phyloP scores from a whole-genome alignment of 2,329 filamentous ascomycete genomes.

The Aspergillus sp. region DNA sequence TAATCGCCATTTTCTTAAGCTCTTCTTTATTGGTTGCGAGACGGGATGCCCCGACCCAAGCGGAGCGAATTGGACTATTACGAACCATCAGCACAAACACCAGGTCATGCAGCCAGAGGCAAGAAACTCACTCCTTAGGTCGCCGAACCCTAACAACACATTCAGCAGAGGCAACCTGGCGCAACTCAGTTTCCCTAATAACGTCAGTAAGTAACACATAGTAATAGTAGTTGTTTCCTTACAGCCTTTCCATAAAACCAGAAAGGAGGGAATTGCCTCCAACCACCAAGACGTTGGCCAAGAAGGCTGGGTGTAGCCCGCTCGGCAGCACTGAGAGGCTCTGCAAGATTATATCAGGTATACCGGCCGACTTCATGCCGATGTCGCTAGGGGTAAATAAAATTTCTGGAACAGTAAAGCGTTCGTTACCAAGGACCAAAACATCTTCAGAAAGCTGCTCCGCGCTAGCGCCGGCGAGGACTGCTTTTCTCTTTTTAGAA shows the following conservation, averaged over 20 bases:
- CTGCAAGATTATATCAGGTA: slow-evolving; percentile 80
- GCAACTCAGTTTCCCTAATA: slow-evolving; percentile 63
- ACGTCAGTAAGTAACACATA: slow-evolving; percentile 20
- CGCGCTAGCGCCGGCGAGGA: slow-evolving; percentile 49
- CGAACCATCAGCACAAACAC: slow-evolving; percentile 11
- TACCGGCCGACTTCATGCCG: slow-evolving; percentile 77
- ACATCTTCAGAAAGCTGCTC: slow-evolving; percentile 68
- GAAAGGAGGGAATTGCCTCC: slow-evolving; percentile 80
- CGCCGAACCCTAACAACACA: slow-evolving; percentile 73
- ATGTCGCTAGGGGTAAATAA: slow-evolving; percentile 85
- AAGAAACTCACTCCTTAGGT: slow-evolving; percentile 56
- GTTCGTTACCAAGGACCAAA: slow-evolving; percentile 84
- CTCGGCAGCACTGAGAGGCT: slow-evolving; percentile 72
- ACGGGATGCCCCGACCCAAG: slow-evolving; percentile 81
- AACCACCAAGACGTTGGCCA: slow-evolving; percentile 85
- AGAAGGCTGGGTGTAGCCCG: slow-evolving; percentile 77
- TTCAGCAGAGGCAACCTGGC: slow-evolving; percentile 70
- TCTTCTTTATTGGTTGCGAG: slow-evolving; percentile 68
- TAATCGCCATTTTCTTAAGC: slow-evolving; percentile 70
- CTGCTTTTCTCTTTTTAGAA: slow-evolving; percentile 50
- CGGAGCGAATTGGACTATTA: slow-evolving; percentile 67
- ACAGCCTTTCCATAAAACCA: slow-evolving; percentile 78
- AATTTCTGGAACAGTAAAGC: slow-evolving; percentile 86
- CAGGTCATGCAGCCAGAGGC: neutral
- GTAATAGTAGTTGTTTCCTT: slow-evolving; percentile 23